phyloP scores from a whole-genome alignment of 345 rosid genomes.

The Lenwebbia sp. region DNA sequence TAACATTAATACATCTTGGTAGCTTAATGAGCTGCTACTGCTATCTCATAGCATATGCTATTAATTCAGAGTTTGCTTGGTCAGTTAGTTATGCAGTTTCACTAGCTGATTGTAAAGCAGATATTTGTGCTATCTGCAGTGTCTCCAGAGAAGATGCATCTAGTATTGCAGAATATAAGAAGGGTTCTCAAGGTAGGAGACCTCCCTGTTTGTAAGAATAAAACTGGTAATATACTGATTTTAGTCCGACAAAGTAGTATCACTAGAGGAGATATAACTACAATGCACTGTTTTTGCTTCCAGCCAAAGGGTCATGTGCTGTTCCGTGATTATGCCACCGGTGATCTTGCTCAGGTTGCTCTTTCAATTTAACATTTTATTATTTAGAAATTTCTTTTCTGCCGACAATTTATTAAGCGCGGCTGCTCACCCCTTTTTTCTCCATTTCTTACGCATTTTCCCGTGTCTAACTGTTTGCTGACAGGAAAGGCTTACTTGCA shows the following conservation, averaged over 20 bases:
- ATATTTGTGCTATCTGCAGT: slow-evolving; percentile 91
- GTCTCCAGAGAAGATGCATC: slow-evolving; percentile 88
- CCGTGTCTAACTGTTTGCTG: neutral
- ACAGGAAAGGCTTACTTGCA: slow-evolving; percentile 80
- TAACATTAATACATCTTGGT: neutral
- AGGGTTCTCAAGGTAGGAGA: slow-evolving; percentile 66
- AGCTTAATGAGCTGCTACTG: neutral
- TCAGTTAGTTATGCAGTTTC: neutral
- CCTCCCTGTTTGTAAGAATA: neutral
- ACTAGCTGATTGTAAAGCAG: slow-evolving; percentile 41
- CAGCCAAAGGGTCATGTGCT: slow-evolving; percentile 76
- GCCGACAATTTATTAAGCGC: neutral
- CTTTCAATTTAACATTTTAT: neutral
- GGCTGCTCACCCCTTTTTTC: neutral
- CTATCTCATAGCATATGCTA: neutral
- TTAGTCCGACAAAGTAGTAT: neutral
- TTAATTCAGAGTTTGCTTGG: neutral
- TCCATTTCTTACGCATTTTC: neutral
- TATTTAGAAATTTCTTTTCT: neutral
- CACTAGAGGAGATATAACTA: neutral
- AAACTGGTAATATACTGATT: neutral
- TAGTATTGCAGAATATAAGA: slow-evolving; percentile 56
- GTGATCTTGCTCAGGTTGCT: slow-evolving; percentile 90
- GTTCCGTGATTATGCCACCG: slow-evolving; percentile 81
- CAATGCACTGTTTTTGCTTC: neutral